Percentiles rank a stretch among this genome's conserved stretches.
Conservation (phyloP, 352 stramenopile genomes). For the Phytopythium montanum region DNA sequence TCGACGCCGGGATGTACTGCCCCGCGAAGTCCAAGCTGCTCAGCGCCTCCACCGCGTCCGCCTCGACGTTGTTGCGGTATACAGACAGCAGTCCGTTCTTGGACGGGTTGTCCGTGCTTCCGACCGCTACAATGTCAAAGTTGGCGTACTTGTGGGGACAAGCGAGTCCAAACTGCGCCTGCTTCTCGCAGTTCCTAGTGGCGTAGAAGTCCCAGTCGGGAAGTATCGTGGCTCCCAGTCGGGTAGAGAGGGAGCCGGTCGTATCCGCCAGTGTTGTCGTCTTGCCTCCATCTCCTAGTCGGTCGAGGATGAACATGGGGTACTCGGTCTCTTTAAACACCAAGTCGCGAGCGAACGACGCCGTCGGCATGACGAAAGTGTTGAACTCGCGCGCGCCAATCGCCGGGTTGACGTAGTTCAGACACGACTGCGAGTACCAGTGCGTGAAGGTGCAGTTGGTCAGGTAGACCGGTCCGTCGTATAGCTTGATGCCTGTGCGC, state of each 20-base stretch:
- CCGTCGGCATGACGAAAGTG: constrained; percentile 28
- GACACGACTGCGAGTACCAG: constrained; percentile 35
- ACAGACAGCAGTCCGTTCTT: constrained; percentile 18
- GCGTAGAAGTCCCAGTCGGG: constrained; percentile 34
- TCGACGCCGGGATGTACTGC: constrained; percentile 29
- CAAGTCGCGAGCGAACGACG: constrained; percentile 13
- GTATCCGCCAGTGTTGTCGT: constrained; percentile 26
- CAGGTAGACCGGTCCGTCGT: constrained; percentile 31
- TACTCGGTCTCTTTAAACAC: constrained; percentile 24
- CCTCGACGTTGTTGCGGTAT: constrained; percentile 23
- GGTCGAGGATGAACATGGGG: constrained; percentile 20
- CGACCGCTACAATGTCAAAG: constrained; percentile 29
- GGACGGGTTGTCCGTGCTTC: constrained; percentile 12
- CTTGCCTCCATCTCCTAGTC: constrained; percentile 25
- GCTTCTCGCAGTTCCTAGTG: constrained; percentile 14
- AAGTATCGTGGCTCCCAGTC: constrained; percentile 15
- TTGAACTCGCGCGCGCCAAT: constrained; percentile 33
- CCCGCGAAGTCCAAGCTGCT: constrained; percentile 20
- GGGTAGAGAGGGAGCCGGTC: constrained; percentile 21
- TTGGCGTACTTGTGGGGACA: constrained; percentile 42
- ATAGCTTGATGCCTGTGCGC: constrained; percentile 33
- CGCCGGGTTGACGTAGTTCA: constrained; percentile 34
- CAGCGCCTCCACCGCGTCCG: background rate
- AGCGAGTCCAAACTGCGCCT: constrained; percentile 16
- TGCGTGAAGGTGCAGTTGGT: constrained; percentile 29